Percentiles rank a stretch among this genome's conserved stretches.
These are phyloP conservation scores for Trametes gibbosa DNA, from an alignment of 768 basidiomycete species.

Conservation along the genomic window DNA sequence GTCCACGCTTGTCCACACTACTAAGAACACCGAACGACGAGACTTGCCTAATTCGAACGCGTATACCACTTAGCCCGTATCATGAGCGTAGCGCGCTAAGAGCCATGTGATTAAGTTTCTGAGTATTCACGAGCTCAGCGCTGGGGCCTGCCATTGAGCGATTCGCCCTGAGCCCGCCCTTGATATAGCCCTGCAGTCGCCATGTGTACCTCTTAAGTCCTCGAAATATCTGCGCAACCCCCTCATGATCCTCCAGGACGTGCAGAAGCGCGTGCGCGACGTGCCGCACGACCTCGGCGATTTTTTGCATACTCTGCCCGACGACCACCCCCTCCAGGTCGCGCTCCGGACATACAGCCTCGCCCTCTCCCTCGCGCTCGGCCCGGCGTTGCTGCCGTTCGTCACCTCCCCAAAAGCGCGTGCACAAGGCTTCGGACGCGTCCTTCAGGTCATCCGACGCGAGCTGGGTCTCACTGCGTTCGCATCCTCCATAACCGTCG, in stretches of 20 bases:
- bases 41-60: not conserved
- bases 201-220: not conserved
- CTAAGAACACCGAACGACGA: not conserved
- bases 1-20: too few species aligned
- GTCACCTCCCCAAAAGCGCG: conserved; percentile 33
- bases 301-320: conserved; percentile 24
- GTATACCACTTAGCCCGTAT: conserved; percentile 4
- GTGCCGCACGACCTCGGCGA: conserved; percentile 18
- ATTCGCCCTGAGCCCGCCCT: not conserved
- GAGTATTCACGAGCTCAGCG: conserved; percentile 1
- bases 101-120: not conserved
- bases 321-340: conserved; percentile 52
- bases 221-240: not conserved
- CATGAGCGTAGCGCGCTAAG: not conserved
- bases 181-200: not conserved
- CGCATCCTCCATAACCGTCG: conserved; percentile 63
- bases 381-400: conserved; percentile 60
- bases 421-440: conserved; percentile 22
- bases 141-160: not conserved
- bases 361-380: conserved; percentile 62
- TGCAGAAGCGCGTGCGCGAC: not conserved
- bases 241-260: conserved; percentile 1
- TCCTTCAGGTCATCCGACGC: conserved; percentile 44
- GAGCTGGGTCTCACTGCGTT: conserved; percentile 65
- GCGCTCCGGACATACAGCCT: conserved; percentile 68